Percentiles rank a stretch among this genome's conserved stretches.
Conservation (phyloP, 306 rosid genomes). For the Fagus sylvatica region DNA sequence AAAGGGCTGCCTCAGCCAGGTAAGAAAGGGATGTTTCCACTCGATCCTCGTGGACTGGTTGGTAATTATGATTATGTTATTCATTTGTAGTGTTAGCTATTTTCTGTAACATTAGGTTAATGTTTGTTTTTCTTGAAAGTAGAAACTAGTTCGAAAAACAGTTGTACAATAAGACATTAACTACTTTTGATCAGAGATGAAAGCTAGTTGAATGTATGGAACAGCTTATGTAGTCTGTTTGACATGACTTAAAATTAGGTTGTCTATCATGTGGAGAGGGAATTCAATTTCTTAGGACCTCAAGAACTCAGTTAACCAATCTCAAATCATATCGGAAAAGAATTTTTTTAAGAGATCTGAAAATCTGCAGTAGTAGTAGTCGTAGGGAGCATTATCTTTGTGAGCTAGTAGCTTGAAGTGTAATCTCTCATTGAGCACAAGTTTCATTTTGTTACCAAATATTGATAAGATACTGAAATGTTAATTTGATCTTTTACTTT, state of each 20-base stretch:
- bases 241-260: not conserved
- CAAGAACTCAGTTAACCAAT: not conserved
- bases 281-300: not conserved
- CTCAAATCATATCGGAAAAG: not conserved
- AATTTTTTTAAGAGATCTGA: not conserved
- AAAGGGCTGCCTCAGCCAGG: conserved; percentile 88
- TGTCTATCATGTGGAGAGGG: not conserved
- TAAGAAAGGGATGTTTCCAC: conserved; percentile 25
- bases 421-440: not conserved
- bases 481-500: conserved; percentile 8
- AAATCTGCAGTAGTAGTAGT: not conserved
- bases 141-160: not conserved
- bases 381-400: not conserved
- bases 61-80: not conserved
- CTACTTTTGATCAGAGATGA: not conserved
- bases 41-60: not conserved
- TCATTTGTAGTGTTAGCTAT: not conserved
- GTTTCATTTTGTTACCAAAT: not conserved
- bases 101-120: not conserved
- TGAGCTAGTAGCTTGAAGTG: not conserved
- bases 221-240: not conserved
- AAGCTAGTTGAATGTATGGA: not conserved
- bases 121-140: not conserved
- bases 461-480: not conserved
- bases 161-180: not conserved